Conservation (phyloP, 2,329 filamentous ascomycete genomes). For the Xylaria arbuscula region DNA sequence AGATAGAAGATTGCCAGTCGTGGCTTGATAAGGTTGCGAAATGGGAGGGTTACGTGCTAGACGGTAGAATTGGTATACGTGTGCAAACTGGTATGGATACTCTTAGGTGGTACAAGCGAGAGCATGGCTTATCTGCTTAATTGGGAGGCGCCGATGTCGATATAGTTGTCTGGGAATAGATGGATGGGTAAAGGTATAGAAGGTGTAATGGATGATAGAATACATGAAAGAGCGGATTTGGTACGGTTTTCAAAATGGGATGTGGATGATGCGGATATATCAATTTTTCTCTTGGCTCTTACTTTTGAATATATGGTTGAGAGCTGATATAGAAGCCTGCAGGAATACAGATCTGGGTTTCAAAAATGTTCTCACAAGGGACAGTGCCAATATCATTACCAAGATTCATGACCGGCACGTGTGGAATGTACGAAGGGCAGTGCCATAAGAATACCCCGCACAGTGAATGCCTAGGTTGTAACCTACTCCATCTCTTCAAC, state of each 20-base stretch:
- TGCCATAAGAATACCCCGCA: too few relatives aligned
- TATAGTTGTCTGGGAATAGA: neutral
- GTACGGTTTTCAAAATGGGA: constrained; percentile 1
- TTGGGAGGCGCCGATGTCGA: neutral
- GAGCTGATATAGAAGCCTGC: neutral
- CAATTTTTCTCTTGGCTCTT: neutral
- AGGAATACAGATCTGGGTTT: neutral
- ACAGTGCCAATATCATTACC: too few relatives aligned
- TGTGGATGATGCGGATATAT: neutral
- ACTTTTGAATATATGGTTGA: neutral
- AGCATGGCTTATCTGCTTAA: constrained; percentile 36
- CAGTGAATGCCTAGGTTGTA: too few relatives aligned
- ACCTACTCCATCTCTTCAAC: too few relatives aligned
- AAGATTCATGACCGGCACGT: too few relatives aligned
- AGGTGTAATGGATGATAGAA: constrained; percentile 6
- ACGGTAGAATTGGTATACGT: constrained; percentile 79
- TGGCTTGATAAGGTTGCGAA: constrained; percentile 74
- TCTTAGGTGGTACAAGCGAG: constrained; percentile 62
- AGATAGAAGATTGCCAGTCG: constrained; percentile 70
- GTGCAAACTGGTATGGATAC: constrained; percentile 76
- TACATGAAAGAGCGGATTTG: constrained; percentile 13
- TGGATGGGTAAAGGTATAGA: constrained; percentile 13
- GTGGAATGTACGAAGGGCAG: too few relatives aligned
- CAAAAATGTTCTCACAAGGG: neutral
- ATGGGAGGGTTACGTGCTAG: constrained; percentile 79